Conservation (phyloP, 2,329 filamentous ascomycete genomes). For the Penicillium thymicola region DNA sequence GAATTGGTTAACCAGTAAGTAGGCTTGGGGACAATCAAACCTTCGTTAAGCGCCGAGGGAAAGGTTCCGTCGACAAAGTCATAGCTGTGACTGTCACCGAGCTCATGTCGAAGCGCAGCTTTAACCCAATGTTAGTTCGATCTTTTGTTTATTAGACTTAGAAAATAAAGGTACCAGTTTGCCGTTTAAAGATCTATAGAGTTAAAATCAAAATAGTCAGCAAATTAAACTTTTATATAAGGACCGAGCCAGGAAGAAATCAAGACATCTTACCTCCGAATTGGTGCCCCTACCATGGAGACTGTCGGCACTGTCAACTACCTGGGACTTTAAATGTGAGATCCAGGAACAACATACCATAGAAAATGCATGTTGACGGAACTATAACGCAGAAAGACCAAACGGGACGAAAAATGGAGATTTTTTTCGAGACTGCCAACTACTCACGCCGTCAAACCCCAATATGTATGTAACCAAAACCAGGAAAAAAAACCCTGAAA, state of each 20-base stretch:
- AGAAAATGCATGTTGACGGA: not conserved
- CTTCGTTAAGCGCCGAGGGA: slow-evolving; percentile 13
- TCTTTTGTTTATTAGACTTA: no score
- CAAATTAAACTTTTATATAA: not conserved
- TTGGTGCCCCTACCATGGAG: slow-evolving; percentile 27
- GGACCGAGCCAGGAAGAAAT: not conserved
- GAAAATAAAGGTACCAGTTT: not conserved
- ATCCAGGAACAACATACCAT: not conserved
- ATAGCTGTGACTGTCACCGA: slow-evolving; percentile 18
- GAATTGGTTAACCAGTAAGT: no score
- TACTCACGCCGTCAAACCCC: not conserved
- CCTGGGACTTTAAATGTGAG: not conserved
- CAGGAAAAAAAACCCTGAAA: not conserved
- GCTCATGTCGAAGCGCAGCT: slow-evolving; percentile 23
- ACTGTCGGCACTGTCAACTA: slow-evolving; percentile 2
- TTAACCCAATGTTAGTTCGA: not conserved
- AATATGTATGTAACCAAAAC: not conserved
- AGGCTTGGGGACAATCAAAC: not conserved
- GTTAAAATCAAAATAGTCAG: not conserved
- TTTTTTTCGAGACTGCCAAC: not conserved
- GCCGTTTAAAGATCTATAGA: not conserved
- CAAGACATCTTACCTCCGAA: slow-evolving; percentile 12
- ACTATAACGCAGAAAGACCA: not conserved
- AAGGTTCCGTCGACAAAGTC: slow-evolving; percentile 23
- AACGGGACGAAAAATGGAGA: not conserved